A percentile compares a stretch with the other conserved stretches of the same genome.
phyloP scores from a whole-genome alignment of 2,329 filamentous ascomycete genomes.

The Diaporthe amygdali region DNA sequence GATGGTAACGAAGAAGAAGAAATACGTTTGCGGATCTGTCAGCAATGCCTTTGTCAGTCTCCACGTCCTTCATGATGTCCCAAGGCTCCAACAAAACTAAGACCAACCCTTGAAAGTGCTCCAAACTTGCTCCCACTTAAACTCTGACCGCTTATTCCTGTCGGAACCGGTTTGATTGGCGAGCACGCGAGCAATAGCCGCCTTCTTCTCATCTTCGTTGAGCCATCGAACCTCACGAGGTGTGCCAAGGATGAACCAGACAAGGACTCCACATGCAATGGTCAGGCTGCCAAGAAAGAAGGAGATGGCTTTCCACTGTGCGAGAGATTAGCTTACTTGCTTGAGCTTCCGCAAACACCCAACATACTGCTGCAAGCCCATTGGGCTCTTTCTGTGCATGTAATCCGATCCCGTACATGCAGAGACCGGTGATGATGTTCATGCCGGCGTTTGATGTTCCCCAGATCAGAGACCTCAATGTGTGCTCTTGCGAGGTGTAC shows the following conservation, averaged over 20 bases:
- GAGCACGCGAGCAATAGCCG: conserved; percentile 35
- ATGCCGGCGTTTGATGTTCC: conserved; percentile 39
- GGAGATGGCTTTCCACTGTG: conserved; percentile 35
- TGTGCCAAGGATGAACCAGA: conserved; percentile 37
- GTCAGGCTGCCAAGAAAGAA: conserved; percentile 36
- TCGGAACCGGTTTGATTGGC: conserved; percentile 36
- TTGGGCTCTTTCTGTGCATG: conserved; percentile 24
- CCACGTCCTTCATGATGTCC: not conserved
- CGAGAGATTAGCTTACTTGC: not conserved
- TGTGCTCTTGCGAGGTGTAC: conserved; percentile 38
- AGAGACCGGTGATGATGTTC: conserved; percentile 37
- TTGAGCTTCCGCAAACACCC: not conserved
- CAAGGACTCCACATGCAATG: conserved; percentile 29
- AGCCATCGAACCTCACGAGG: conserved; percentile 38
- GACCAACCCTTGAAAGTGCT: conserved; percentile 31
- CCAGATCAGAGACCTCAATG: conserved; percentile 37
- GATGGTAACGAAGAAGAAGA: conserved; percentile 41
- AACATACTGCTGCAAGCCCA: not conserved
- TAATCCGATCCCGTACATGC: conserved; percentile 34
- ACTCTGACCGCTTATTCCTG: conserved; percentile 32
- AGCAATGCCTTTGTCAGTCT: not conserved
- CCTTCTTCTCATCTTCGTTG: conserved; percentile 35
- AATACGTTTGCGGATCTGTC: conserved; percentile 37
- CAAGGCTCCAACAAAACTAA: not conserved
- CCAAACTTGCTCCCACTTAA: conserved; percentile 33